These are phyloP conservation scores for Alternaria hordeiaustralica DNA, from an alignment of 2,329 filamentous ascomycete species.

Conservation along the genomic window DNA sequence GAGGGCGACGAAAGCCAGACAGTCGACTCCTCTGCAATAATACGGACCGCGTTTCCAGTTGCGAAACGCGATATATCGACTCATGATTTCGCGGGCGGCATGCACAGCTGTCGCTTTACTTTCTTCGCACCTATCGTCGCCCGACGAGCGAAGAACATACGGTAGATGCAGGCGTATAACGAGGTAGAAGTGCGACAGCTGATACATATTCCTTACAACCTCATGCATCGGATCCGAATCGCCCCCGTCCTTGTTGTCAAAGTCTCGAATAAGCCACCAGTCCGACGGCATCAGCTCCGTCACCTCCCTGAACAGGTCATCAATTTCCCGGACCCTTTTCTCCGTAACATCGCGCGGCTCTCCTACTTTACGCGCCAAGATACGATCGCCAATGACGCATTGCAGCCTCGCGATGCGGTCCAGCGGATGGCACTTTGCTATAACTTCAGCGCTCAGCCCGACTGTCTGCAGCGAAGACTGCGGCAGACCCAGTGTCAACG, in stretches of 20 bases:
- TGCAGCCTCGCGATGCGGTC: slow-evolving; percentile 44
- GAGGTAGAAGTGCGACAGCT: slow-evolving; percentile 23
- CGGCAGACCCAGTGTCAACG: slow-evolving; percentile 52
- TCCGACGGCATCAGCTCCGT: slow-evolving; percentile 22
- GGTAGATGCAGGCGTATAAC: slow-evolving; percentile 25
- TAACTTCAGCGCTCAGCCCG: background rate
- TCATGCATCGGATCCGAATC: slow-evolving; percentile 3
- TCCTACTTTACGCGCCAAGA: slow-evolving; percentile 40
- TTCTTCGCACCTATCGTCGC: slow-evolving; percentile 5
- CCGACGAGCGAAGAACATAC: slow-evolving; percentile 22
- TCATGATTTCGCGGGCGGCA: slow-evolving; percentile 22
- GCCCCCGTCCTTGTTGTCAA: background rate
- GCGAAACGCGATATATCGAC: slow-evolving; percentile 20
- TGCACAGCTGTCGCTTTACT: slow-evolving; percentile 24
- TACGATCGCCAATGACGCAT: slow-evolving; percentile 41
- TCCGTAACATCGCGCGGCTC: background rate
- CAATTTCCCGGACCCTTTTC: slow-evolving; percentile 30
- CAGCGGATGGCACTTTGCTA: slow-evolving; percentile 28
- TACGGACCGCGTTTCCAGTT: slow-evolving; percentile 5
- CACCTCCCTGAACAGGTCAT: slow-evolving; percentile 19
- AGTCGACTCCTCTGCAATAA: slow-evolving; percentile 26
- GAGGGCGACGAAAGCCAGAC: slow-evolving; percentile 28
- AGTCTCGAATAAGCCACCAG: slow-evolving; percentile 26
- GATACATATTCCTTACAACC: slow-evolving; percentile 15
- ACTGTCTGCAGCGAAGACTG: slow-evolving; percentile 31